Evolutionary conservation across 2,329 filamentous ascomycete genomes (phyloP), one percentile per base, ranked within the genome.

Genomic region (Pestalotiopsis sp.): DNA sequence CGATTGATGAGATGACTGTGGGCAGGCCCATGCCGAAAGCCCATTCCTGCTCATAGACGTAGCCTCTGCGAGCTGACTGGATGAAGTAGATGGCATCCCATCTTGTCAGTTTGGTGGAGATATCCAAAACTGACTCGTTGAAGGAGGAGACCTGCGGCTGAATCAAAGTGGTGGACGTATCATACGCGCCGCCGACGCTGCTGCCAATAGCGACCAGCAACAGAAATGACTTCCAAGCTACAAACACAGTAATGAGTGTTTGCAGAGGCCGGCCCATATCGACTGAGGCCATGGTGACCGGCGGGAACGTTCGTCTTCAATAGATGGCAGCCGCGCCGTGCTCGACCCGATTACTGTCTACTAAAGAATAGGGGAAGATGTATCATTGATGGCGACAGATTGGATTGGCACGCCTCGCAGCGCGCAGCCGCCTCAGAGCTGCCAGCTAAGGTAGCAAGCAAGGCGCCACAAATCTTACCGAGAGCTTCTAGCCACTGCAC

Each of bases 41-140:
- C 93, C 93, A 96, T 80, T 95, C 92, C 81, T 96, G 94, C 81
- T 97, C 94, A 77, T 89, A 92, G 12, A 90, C 67, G 73, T 94
- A 90, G 41, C 91, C 92, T 12, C 87, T 84, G 57, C 84, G 84
- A 4, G 92, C 88, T 59, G 84, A 78, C 72, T 89, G 86, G 69
- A 91, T 82, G 75, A 91, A 95, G 79, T 95, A 96, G 72, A 97
- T 84, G 39, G 91, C 92, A 78, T 97, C 94, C 94, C 94, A 97
- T 78, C 92, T 86, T 6, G 90, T 90, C 69, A 96, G 82, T 58
- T 89, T 89, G 41, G 85, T 80, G 23, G 84, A 79, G 2, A 92
- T 74, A 70, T 80, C 78, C 65, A 79, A 70, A 12, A 68, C 59
- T n/a, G 72, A 73, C 71, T 77, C 74, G 67, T 75, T 68, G 68